Conservation (phyloP, 768 basidiomycete genomes). For the Flagelloscypha sp. region DNA sequence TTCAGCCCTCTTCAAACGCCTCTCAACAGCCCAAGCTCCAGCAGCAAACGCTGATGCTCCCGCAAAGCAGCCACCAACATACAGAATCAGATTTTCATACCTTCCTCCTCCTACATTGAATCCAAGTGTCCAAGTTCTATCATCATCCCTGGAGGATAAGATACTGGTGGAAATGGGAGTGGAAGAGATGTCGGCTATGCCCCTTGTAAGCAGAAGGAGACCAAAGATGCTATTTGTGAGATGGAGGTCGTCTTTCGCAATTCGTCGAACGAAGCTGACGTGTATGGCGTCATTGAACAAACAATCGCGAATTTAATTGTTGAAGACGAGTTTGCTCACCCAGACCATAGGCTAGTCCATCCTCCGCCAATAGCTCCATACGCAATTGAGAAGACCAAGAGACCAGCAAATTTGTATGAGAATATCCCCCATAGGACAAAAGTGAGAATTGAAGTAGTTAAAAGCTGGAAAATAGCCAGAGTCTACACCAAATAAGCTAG, state of each 20-base stretch:
- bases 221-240: conserved; percentile 18
- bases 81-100: conserved; percentile 21
- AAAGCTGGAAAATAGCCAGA: conserved; percentile 11
- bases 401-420: conserved; percentile 16
- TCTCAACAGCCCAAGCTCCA: no score
- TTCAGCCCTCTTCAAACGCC: no score
- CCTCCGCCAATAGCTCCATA: conserved; percentile 20
- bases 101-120: conserved; percentile 20
- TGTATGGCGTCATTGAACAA: no score
- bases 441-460: conserved; percentile 15
- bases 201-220: conserved; percentile 18
- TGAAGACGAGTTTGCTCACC: conserved; percentile 16
- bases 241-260: conserved; percentile 20
- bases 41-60: conserved; percentile 18
- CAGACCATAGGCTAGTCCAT: conserved; percentile 21
- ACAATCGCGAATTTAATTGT: no score
- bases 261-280: no score
- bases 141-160: conserved; percentile 2
- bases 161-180: conserved; percentile 19
- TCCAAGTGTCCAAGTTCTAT: conserved; percentile 7
- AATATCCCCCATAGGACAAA: conserved; percentile 24
- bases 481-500: no score
- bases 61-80: conserved; percentile 23
- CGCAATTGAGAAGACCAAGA: conserved; percentile 17
- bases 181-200: conserved; percentile 22